phyloP scores from a whole-genome alignment of 129 eudicot genomes.

The Helichrysum umbraculigerum region DNA sequence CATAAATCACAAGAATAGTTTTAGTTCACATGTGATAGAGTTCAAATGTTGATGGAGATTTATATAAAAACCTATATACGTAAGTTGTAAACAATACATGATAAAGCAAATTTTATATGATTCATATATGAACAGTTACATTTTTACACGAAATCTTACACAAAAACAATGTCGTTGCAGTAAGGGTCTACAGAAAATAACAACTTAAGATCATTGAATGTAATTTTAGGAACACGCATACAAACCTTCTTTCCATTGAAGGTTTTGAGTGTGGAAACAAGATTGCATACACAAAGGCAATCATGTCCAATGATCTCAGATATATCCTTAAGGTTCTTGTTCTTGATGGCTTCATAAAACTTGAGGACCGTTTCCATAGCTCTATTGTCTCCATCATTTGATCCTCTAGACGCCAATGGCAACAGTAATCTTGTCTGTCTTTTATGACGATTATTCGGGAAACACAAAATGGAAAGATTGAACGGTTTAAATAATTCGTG shows the following conservation, averaged over 20 bases:
- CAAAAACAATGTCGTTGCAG: neutral
- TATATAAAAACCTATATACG: too few relatives aligned
- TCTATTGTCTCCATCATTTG: constrained; percentile 37
- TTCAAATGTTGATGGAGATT: too few relatives aligned
- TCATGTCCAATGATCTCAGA: constrained; percentile 80
- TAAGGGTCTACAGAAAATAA: neutral
- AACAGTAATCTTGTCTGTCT: constrained; percentile 1
- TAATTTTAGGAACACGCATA: neutral
- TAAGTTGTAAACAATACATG: too few relatives aligned
- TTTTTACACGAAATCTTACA: too few relatives aligned
- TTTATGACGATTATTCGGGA: neutral
- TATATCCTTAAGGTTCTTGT: constrained; percentile 39
- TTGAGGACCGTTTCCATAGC: constrained; percentile 62
- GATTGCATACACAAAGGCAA: constrained; percentile 58
- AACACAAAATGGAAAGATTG: neutral
- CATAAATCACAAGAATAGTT: too few relatives aligned
- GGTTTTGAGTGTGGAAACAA: constrained; percentile 48
- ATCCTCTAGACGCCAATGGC: constrained; percentile 31
- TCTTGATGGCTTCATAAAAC: constrained; percentile 60
- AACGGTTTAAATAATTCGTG: neutral
- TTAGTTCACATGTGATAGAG: too few relatives aligned
- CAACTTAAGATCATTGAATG: neutral
- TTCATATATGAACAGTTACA: too few relatives aligned
- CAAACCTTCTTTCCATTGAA: constrained; percentile 62
- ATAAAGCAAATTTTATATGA: too few relatives aligned